Evolutionary conservation across 2,329 filamentous ascomycete species (phyloP).

Genomic region (Calonectria naviculata): DNA sequence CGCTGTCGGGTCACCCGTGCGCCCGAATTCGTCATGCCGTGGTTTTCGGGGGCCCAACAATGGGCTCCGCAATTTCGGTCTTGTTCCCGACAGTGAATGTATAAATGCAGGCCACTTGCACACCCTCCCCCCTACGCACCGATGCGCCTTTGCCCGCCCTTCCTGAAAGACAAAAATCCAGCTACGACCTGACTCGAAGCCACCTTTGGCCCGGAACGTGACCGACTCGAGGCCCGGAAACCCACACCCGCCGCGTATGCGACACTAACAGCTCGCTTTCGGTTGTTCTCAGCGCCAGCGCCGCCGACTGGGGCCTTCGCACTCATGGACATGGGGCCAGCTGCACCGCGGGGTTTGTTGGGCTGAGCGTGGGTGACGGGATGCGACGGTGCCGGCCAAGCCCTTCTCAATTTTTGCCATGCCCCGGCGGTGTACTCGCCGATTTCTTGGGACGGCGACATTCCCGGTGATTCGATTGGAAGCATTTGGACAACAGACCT

Average conservation of each 20-base stretch:
- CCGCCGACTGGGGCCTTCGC: not conserved
- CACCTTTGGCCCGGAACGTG: not conserved
- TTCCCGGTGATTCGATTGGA: too few species aligned
- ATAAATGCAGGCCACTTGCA: not conserved
- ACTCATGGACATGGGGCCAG: not conserved
- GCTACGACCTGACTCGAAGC: not conserved
- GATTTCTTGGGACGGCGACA: too few species aligned
- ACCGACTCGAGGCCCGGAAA: not conserved
- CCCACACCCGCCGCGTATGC: not conserved
- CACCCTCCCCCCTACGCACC: not conserved
- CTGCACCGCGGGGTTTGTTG: not conserved
- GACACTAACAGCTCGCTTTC: not conserved
- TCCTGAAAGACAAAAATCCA: not conserved
- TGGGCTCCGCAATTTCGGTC: not conserved
- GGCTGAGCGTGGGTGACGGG: not conserved
- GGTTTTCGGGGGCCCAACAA: not conserved
- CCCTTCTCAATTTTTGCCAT: too few species aligned
- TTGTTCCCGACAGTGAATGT: not conserved
- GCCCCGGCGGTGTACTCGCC: too few species aligned
- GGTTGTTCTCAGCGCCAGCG: not conserved
- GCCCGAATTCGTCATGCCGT: too few species aligned
- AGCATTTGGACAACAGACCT: too few species aligned
- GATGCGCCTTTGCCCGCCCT: not conserved
- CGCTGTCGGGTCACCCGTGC: too few species aligned
- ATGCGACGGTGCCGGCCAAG: too few species aligned